Percentiles rank a stretch among this genome's conserved stretches.
phyloP scores from a whole-genome alignment of 1,284 basidiomycete species.

The Tilletia walkeri region DNA sequence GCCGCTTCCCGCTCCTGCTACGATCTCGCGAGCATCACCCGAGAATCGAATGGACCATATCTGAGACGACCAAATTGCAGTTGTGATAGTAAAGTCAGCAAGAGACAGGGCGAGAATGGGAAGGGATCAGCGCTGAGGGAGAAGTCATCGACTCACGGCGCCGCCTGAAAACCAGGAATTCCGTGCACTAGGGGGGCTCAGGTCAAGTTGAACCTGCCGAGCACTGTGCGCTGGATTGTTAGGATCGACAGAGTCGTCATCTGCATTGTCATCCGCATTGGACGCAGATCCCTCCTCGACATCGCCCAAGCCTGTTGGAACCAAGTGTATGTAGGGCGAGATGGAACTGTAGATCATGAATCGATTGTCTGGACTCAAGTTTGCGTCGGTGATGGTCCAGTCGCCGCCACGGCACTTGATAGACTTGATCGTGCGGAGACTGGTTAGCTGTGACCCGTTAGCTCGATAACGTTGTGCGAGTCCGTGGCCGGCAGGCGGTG shows the following conservation, averaged over 20 bases:
- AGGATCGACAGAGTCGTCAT: slow-evolving; percentile 25
- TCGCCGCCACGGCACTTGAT: slow-evolving; percentile 45
- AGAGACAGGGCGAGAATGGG: background rate
- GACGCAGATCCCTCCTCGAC: slow-evolving; percentile 55
- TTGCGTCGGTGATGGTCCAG: slow-evolving; percentile 67
- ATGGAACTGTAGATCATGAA: slow-evolving; percentile 77
- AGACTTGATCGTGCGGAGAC: slow-evolving; percentile 48
- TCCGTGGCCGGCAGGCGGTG: background rate
- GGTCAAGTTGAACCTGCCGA: slow-evolving; percentile 52
- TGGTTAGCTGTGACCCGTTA: slow-evolving; percentile 23
- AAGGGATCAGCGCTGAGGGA: background rate
- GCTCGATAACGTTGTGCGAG: background rate
- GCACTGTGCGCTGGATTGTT: slow-evolving; percentile 25
- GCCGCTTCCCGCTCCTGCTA: slow-evolving; percentile 64
- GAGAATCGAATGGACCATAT: slow-evolving; percentile 95
- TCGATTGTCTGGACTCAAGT: slow-evolving; percentile 85
- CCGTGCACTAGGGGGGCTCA: slow-evolving; percentile 57
- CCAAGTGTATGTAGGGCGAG: slow-evolving; percentile 73
- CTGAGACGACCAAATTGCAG: slow-evolving; percentile 34
- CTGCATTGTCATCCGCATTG: background rate
- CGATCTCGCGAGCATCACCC: slow-evolving; percentile 87
- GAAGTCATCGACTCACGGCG: slow-evolving; percentile 34
- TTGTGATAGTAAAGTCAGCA: background rate
- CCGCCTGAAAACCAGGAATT: slow-evolving; percentile 36
- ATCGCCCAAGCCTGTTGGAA: slow-evolving; percentile 67